A percentile compares a stretch with the other conserved stretches of the same genome.
Conservation (phyloP, 2,329 filamentous ascomycete species). For the Epicoccum sorghinum region DNA sequence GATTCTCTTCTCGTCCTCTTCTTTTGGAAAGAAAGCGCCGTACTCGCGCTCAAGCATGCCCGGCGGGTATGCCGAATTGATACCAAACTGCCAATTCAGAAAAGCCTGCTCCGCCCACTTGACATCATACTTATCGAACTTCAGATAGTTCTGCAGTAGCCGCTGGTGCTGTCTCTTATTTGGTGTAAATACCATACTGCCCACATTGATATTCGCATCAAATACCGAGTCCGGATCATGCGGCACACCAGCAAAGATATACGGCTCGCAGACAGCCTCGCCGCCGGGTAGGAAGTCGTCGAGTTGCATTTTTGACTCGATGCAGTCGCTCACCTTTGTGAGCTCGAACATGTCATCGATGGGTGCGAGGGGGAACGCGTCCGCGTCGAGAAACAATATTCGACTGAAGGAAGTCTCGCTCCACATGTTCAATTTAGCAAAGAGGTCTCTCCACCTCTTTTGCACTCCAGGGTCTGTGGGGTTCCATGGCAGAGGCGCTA, state of each 20-base stretch:
- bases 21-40: constrained; percentile 36
- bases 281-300: constrained; percentile 34
- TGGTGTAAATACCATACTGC: constrained; percentile 41
- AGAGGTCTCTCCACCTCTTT: constrained; percentile 42
- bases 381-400: constrained; percentile 43
- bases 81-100: constrained; percentile 41
- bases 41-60: constrained; percentile 32
- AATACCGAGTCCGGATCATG: constrained; percentile 25
- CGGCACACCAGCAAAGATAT: constrained; percentile 35
- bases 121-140: constrained; percentile 38
- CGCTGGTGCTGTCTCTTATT: constrained; percentile 37
- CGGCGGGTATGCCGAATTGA: constrained; percentile 36
- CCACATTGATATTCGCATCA: constrained; percentile 31
- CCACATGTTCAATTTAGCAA: constrained; percentile 48
- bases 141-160: constrained; percentile 41
- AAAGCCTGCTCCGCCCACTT: constrained; percentile 44
- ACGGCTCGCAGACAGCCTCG: constrained; percentile 35
- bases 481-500: constrained; percentile 35
- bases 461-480: constrained; percentile 30
- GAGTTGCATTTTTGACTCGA: constrained; percentile 25
- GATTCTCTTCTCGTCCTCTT: constrained; percentile 31
- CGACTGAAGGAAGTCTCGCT: constrained; percentile 38
- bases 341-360: constrained; percentile 42
- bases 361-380: constrained; percentile 40
- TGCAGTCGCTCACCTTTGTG: constrained; percentile 27